Percentiles rank a stretch among this genome's conserved stretches.
Evolutionary conservation across 495 filamentous ascomycete species (phyloP).

Genomic region (Neurospora sp.): DNA sequence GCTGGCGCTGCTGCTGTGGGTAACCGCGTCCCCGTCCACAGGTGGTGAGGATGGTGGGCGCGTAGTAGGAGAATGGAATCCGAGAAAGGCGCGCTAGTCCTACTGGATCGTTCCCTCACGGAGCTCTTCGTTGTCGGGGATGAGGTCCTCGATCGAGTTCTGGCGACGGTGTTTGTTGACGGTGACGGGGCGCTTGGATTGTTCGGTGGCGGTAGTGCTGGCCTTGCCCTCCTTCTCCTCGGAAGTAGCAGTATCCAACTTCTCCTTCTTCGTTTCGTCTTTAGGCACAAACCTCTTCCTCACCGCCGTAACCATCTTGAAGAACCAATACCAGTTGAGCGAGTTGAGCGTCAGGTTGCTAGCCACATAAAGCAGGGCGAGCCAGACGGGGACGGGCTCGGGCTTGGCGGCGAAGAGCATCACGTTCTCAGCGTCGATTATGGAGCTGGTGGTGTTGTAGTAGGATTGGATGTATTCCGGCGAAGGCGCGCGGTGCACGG

Average conservation of each 20-base stretch:
- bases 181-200: constrained; percentile 2
- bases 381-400: constrained; percentile 62
- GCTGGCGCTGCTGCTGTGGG: neutral
- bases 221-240: neutral
- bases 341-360: constrained; percentile 74
- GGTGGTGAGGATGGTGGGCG: neutral
- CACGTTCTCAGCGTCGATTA: constrained; percentile 27
- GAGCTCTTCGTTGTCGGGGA: constrained; percentile 25
- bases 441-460: constrained; percentile 19
- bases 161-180: constrained; percentile 1
- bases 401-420: constrained; percentile 37
- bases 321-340: constrained; percentile 94
- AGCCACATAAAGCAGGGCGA: constrained; percentile 62
- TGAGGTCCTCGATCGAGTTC: constrained; percentile 20
- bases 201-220: neutral
- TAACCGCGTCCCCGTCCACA: neutral
- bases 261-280: constrained; percentile 19
- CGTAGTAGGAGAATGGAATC: neutral
- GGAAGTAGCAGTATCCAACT: neutral
- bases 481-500: constrained; percentile 35
- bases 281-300: constrained; percentile 71
- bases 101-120: constrained; percentile 25
- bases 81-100: neutral
- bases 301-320: constrained; percentile 90
- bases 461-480: constrained; percentile 19